Conservation (phyloP, 495 filamentous ascomycete genomes). For the Podospora anserina region DNA sequence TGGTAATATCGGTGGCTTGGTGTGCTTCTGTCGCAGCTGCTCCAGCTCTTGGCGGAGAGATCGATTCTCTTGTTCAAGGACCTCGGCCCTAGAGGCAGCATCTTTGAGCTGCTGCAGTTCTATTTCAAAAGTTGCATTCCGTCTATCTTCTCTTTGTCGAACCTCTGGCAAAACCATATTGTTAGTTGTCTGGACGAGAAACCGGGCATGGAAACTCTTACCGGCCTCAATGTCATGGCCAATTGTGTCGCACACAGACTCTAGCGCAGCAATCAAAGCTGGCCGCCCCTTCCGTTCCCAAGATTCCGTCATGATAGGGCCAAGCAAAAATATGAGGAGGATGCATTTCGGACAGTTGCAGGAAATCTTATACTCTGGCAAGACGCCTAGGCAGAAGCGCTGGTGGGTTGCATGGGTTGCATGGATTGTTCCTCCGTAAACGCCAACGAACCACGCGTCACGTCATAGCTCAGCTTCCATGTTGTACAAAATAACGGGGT, state of each 20-base stretch:
- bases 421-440: not conserved
- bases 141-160: constrained; percentile 15
- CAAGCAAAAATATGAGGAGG: not conserved
- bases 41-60: constrained; percentile 34
- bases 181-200: not conserved
- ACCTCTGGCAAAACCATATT: constrained; percentile 20
- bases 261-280: constrained; percentile 40
- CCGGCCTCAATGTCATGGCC: constrained; percentile 36
- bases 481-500: too few relatives aligned
- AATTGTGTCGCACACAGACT: constrained; percentile 39
- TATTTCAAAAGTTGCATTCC: constrained; percentile 17
- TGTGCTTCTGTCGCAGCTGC: constrained; percentile 24
- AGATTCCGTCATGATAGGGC: constrained; percentile 32
- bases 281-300: constrained; percentile 41
- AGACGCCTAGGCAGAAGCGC: not conserved
- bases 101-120: constrained; percentile 34
- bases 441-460: too few relatives aligned
- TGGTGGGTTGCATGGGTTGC: not conserved
- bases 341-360: not conserved
- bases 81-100: constrained; percentile 25
- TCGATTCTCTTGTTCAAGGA: constrained; percentile 37
- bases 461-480: too few relatives aligned
- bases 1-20: not conserved
- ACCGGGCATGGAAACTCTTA: constrained; percentile 20
- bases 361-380: not conserved